Conservation (phyloP, 768 basidiomycete genomes). For the Mrakia gelida region DNA sequence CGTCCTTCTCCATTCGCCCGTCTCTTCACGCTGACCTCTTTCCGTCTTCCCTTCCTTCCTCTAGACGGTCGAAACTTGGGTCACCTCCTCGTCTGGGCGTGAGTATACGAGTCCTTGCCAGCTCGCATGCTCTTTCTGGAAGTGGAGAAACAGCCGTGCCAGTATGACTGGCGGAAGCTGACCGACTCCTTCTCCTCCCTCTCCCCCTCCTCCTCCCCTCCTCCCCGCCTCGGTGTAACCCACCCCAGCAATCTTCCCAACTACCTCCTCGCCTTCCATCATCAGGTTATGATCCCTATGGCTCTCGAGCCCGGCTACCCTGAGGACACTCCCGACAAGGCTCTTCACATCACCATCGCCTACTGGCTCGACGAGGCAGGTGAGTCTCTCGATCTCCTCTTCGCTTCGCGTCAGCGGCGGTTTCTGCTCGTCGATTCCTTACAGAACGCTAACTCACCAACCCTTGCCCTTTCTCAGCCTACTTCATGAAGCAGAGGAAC, state of each 20-base stretch:
- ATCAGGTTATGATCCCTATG: constrained; percentile 19
- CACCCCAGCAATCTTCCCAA: not conserved
- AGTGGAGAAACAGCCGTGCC: not conserved
- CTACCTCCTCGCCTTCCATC: not conserved
- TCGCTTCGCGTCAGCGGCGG: not conserved
- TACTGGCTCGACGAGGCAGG: constrained; percentile 29
- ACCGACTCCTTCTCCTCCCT: not conserved
- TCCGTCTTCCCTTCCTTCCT: not conserved
- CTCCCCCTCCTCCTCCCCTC: not conserved
- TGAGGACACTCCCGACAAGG: constrained; percentile 19
- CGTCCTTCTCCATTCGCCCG: not conserved
- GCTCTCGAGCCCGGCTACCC: constrained; percentile 24
- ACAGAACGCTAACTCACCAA: not conserved
- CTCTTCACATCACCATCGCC: constrained; percentile 11
- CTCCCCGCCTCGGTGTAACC: not conserved
- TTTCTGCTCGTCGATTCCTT: not conserved
- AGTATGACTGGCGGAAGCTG: not conserved
- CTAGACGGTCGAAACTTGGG: constrained; percentile 29
- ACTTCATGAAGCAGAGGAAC: constrained; percentile 8
- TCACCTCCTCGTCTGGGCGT: constrained; percentile 26
- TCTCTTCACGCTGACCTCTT: not conserved
- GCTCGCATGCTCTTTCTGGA: not conserved
- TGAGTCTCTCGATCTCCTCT: constrained; percentile 9
- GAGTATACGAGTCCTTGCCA: not conserved
- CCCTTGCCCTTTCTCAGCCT: not conserved